These are phyloP conservation scores for Meira miltonrushii DNA, from an alignment of 1,284 basidiomycete genomes.

Conservation along the genomic window DNA sequence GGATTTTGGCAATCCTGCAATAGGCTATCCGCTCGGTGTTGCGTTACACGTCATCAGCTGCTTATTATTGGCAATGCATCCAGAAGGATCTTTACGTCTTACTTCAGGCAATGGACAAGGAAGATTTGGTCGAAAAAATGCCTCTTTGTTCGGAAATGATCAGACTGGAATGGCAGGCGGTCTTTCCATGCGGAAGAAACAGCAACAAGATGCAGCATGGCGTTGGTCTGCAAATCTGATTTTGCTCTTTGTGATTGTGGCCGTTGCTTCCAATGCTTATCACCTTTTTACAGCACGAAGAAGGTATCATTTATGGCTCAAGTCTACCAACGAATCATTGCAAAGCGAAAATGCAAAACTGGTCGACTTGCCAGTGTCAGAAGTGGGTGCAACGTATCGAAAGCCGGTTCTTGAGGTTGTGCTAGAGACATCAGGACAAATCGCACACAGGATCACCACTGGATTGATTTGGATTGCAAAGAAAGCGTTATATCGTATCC, in stretches of 20 bases:
- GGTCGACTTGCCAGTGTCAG: conserved; percentile 4
- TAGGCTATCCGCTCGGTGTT: conserved; percentile 25
- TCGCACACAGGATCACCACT: not conserved
- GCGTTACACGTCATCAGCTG: conserved; percentile 22
- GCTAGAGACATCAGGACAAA: not conserved
- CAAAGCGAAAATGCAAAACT: conserved; percentile 13
- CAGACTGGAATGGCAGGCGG: conserved; percentile 16
- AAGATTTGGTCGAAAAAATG: conserved; percentile 25
- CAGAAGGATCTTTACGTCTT: conserved; percentile 25
- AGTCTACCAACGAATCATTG: conserved; percentile 11
- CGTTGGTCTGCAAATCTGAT: conserved; percentile 2
- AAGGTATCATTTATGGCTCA: conserved; percentile 28
- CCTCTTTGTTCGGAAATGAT: conserved; percentile 21
- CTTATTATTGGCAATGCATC: conserved; percentile 18
- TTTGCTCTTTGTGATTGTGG: conserved; percentile 17
- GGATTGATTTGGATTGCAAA: not conserved
- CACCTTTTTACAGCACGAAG: conserved; percentile 27
- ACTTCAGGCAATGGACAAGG: conserved; percentile 25
- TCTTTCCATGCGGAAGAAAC: not conserved
- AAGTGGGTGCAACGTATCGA: not conserved
- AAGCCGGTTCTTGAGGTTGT: not conserved
- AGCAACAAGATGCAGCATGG: conserved; percentile 4
- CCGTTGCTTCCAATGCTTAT: conserved; percentile 25
- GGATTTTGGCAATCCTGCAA: conserved; percentile 5
- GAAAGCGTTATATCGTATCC: conserved; percentile 2